phyloP scores from a whole-genome alignment of 352 stramenopile species.

The Globisporangium barbulae region DNA sequence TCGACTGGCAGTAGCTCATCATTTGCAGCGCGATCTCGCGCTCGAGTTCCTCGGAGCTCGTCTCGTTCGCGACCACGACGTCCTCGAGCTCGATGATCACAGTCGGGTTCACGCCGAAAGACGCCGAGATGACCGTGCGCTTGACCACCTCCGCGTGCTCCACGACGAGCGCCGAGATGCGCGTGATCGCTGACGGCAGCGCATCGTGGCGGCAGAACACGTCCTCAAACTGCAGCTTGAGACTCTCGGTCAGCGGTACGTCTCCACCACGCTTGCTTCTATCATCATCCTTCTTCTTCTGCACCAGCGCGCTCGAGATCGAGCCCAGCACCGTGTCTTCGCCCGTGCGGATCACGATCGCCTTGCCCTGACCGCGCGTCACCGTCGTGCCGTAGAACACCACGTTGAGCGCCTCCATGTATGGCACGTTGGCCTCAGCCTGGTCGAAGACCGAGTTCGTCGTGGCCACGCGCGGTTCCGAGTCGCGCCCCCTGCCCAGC shows the following conservation, averaged over 20 bases:
- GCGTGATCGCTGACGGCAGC: conserved; percentile 31
- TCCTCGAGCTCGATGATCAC: conserved; percentile 48
- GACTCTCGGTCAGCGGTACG: conserved; percentile 30
- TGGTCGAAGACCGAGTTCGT: conserved; percentile 48
- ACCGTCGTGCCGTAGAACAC: conserved; percentile 52
- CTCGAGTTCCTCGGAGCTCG: conserved; percentile 37
- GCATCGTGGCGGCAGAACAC: conserved; percentile 37
- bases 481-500: conserved; percentile 18
- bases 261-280: conserved; percentile 24
- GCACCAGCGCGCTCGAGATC: conserved; percentile 34
- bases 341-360: conserved; percentile 45
- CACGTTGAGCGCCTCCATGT: conserved; percentile 50
- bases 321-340: conserved; percentile 41
- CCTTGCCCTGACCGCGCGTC: conserved; percentile 35
- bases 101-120: conserved; percentile 39
- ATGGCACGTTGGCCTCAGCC: conserved; percentile 29
- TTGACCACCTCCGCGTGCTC: conserved; percentile 43
- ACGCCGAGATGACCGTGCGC: conserved; percentile 37
- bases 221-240: conserved; percentile 39
- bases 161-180: conserved; percentile 43
- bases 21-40: conserved; percentile 45
- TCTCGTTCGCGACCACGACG: conserved; percentile 38
- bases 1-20: conserved; percentile 26
- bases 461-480: conserved; percentile 24
- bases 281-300: conserved; percentile 18